Evolutionary conservation across 2,329 filamentous ascomycete species (phyloP), one percentile per base, ranked within the genome.

Genomic region (Leptoxyphium fumago): DNA sequence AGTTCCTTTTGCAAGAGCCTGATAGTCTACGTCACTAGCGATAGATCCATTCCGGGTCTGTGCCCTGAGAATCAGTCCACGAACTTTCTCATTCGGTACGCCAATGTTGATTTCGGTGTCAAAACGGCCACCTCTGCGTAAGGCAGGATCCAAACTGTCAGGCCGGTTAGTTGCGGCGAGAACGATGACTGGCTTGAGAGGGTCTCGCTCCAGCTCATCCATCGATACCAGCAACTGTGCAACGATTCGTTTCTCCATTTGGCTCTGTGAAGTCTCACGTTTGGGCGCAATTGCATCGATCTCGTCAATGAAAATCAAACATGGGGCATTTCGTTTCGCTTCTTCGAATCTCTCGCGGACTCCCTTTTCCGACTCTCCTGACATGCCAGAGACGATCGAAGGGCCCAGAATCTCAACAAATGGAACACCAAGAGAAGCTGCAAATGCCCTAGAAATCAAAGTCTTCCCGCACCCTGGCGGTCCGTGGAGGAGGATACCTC

Each of bases 241-340:
- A 10, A 93, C 81, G 49, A 93, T 91, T 43, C 87, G 72, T 57
- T 86, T 84, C 59, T 94, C 87, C 77, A 93, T 89, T 51, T 94
- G 86, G 55, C 82, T 80, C 55, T 91, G 83, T 1, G 82, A 78
- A 44, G 77, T 84, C 49, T 94, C 85, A 45, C 83, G 73, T 61
- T 93, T 94, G 0, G 84, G 84, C 41, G 87, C 84, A 54, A 96
- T 91, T 3, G 82, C 81, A 61, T 98, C 88, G 43, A 96, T 84
- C 53, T 94, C 82, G 52, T 94, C 87, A 45, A 96, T 83, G 56
- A 95, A 93, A 4, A 98, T 73, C 5, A 98, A 71, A 55, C 86
- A 94, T 0, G 91, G 91, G 0, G 89, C 88, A 32, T 88, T 73
- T 44, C 77, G 75, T 59, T 84, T 85, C 0, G 91, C 91, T 56